Percentiles rank a stretch among this genome's conserved stretches.
phyloP scores from a whole-genome alignment of 176 grass and related monocot genomes.

The Paspalum notatum region DNA sequence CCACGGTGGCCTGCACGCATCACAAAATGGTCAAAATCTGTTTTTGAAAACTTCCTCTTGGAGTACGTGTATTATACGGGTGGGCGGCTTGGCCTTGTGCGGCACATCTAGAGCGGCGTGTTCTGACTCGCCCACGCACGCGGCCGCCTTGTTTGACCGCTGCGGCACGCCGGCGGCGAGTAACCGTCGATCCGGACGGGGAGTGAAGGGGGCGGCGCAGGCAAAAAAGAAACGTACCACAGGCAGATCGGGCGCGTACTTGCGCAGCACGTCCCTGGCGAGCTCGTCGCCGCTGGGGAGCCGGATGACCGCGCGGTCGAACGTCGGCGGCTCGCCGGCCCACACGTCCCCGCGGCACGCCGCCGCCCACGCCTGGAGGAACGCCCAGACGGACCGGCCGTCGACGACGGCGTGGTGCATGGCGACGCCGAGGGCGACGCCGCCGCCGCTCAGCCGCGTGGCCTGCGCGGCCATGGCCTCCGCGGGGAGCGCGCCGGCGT shows the following conservation, averaged over 20 bases:
- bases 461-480: slow-evolving; percentile 51
- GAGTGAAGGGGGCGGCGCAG: too few species aligned
- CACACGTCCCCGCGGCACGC: background rate
- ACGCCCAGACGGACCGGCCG: slow-evolving; percentile 39
- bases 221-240: background rate
- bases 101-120: background rate
- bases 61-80: too few species aligned
- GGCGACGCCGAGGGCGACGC: slow-evolving; percentile 35
- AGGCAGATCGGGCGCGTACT: slow-evolving; percentile 17
- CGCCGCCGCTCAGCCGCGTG: slow-evolving; percentile 22
- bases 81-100: background rate
- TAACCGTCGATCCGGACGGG: background rate
- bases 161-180: background rate
- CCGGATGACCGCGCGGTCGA: slow-evolving; percentile 11
- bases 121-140: background rate
- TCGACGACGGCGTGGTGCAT: slow-evolving; percentile 33
- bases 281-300: slow-evolving; percentile 31
- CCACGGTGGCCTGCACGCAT: background rate
- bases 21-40: too few species aligned
- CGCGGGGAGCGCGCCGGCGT: slow-evolving; percentile 35
- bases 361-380: slow-evolving; percentile 14
- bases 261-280: slow-evolving; percentile 2
- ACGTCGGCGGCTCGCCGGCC: background rate
- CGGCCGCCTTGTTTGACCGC: background rate
- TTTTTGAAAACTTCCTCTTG: too few species aligned